Evolutionary conservation across 2,329 filamentous ascomycete genomes (phyloP).

Genomic region (Pseudogymnoascus sp.): DNA sequence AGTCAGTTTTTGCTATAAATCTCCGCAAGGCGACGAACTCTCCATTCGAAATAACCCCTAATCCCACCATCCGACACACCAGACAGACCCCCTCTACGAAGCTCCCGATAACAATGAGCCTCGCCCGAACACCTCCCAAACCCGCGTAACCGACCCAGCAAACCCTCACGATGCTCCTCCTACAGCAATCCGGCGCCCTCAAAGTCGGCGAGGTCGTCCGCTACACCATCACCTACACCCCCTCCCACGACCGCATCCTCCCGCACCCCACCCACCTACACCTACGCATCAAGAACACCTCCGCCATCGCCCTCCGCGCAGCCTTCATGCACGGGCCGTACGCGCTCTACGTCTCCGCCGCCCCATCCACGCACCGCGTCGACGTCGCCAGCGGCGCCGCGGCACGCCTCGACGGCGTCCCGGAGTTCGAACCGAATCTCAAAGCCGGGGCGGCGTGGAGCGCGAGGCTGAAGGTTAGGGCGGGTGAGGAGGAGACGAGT

Average conservation of each 20-base stretch:
- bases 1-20: not conserved
- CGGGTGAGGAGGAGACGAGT: constrained; percentile 38
- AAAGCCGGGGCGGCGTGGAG: constrained; percentile 88
- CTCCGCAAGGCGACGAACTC: not conserved
- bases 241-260: constrained; percentile 78
- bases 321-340: constrained; percentile 97
- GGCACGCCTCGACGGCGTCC: constrained; percentile 52
- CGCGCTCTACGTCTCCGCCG: constrained; percentile 77
- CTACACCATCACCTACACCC: constrained; percentile 87
- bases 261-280: constrained; percentile 74
- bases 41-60: not conserved
- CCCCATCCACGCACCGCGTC: constrained; percentile 57
- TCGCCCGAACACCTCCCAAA: not conserved
- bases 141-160: not conserved
- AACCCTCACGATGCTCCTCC: constrained; percentile 65
- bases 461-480: constrained; percentile 60
- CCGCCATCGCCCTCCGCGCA: constrained; percentile 79
- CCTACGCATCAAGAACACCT: constrained; percentile 87
- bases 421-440: constrained; percentile 91
- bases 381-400: not conserved
- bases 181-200: constrained; percentile 84
- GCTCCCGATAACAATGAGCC: not conserved
- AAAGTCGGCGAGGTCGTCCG: constrained; percentile 92
- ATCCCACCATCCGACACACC: not conserved
- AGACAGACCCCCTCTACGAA: not conserved